phyloP scores from a whole-genome alignment of 1,284 basidiomycete genomes.

The Naganishia cerealis region DNA sequence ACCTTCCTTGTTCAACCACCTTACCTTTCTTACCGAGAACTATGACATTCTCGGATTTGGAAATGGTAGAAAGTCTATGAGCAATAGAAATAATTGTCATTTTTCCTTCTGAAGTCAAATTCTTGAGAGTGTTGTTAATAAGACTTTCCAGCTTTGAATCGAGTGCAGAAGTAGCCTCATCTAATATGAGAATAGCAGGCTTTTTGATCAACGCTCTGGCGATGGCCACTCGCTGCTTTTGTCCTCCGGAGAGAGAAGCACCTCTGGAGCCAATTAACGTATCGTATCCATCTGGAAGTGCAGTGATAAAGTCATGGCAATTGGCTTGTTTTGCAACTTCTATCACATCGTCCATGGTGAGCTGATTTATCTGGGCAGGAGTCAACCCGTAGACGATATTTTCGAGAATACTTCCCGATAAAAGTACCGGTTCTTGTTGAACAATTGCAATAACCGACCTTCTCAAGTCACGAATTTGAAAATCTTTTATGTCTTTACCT shows the following conservation, averaged over 20 bases:
- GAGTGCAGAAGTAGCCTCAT: conserved; percentile 62
- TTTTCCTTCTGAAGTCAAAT: conserved; percentile 69
- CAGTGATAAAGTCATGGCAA: too few relatives aligned
- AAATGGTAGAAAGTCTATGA: conserved; percentile 79
- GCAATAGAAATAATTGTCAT: conserved; percentile 87
- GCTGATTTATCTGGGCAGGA: too few relatives aligned
- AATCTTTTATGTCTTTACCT: too few relatives aligned
- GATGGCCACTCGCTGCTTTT: conserved; percentile 57
- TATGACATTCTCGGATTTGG: conserved; percentile 76
- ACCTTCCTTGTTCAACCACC: conserved; percentile 79
- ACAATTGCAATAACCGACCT: too few relatives aligned
- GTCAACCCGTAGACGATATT: too few relatives aligned
- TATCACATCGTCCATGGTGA: too few relatives aligned
- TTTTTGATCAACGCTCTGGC: conserved; percentile 56
- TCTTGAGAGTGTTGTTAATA: conserved; percentile 83
- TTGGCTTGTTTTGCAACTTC: too few relatives aligned
- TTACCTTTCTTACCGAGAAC: conserved; percentile 82
- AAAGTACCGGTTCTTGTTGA: too few relatives aligned
- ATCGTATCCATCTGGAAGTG: conserved; percentile 51
- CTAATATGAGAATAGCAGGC: conserved; percentile 55
- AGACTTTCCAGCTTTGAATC: conserved; percentile 80
- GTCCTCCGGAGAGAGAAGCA: conserved; percentile 55
- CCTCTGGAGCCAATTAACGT: conserved; percentile 51
- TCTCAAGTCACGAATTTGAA: too few relatives aligned
- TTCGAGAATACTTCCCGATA: too few relatives aligned